These are phyloP conservation scores for Pneumocystis murina DNA, from an alignment of 1,139 yeast species.

Conservation along the genomic window DNA sequence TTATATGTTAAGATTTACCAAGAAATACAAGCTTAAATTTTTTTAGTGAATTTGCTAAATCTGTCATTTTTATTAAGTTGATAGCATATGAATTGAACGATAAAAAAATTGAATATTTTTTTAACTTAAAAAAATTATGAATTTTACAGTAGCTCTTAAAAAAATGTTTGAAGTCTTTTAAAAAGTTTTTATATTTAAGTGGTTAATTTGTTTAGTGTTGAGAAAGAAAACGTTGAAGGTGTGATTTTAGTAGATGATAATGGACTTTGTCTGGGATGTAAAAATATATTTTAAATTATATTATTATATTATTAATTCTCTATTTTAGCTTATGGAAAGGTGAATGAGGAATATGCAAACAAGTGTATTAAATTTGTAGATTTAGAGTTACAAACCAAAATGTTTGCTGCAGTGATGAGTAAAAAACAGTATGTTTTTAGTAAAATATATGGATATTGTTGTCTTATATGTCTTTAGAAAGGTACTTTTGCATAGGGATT, in stretches of 20 bases:
- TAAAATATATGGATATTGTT: background rate
- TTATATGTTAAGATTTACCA: constrained; percentile 46
- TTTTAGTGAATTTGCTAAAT: background rate
- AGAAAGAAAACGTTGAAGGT: background rate
- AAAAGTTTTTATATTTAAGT: background rate
- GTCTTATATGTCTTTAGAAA: background rate
- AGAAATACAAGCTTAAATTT: constrained; percentile 79
- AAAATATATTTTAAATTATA: background rate
- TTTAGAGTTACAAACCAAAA: background rate
- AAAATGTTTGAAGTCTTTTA: background rate
- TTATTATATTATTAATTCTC: background rate
- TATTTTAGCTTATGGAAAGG: background rate
- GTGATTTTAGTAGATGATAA: background rate
- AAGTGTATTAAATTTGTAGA: background rate
- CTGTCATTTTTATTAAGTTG: background rate
- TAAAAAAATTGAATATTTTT: background rate
- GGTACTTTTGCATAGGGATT: background rate
- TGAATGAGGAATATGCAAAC: background rate
- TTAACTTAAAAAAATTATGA: background rate
- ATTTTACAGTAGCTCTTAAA: background rate
- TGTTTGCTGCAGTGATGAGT: background rate
- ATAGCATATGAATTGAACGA: background rate
- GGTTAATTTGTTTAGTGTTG: background rate
- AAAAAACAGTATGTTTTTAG: background rate
- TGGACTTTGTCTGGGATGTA: background rate